Percentiles rank a stretch among this genome's conserved stretches.
Evolutionary conservation across 2,329 filamentous ascomycete species (phyloP).

Genomic region (Colletotrichum cereale): DNA sequence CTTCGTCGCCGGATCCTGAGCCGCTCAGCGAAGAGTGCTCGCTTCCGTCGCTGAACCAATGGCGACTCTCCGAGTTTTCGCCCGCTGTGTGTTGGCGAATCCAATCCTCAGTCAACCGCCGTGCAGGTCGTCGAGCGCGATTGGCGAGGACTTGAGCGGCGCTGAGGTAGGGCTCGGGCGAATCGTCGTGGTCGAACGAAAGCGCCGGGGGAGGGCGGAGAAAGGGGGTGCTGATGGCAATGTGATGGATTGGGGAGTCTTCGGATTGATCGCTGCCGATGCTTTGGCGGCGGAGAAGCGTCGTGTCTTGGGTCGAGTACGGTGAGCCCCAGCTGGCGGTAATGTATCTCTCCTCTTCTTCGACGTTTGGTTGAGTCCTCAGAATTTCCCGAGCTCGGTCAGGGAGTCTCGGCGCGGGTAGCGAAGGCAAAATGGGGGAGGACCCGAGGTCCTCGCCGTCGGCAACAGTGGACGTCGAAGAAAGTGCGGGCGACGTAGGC

Average conservation of each 20-base stretch:
- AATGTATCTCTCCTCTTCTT: slow-evolving; percentile 61
- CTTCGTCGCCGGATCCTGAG: slow-evolving; percentile 66
- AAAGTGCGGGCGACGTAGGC: slow-evolving; percentile 70
- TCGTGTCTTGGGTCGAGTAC: slow-evolving; percentile 76
- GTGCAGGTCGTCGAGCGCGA: slow-evolving; percentile 68
- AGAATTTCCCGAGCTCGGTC: slow-evolving; percentile 67
- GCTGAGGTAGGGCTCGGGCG: slow-evolving; percentile 56
- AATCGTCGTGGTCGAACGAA: slow-evolving; percentile 53
- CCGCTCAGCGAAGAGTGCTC: slow-evolving; percentile 81
- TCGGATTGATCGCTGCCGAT: slow-evolving; percentile 71
- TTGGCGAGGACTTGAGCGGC: slow-evolving; percentile 72
- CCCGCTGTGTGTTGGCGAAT: slow-evolving; percentile 86
- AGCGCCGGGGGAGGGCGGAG: slow-evolving; percentile 67
- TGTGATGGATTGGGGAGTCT: slow-evolving; percentile 70
- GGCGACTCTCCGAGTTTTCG: slow-evolving; percentile 62
- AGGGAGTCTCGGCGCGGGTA: slow-evolving; percentile 70
- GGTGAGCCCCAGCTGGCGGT: slow-evolving; percentile 94
- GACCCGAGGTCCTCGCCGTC: slow-evolving; percentile 65
- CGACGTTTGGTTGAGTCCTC: slow-evolving; percentile 62
- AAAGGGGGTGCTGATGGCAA: slow-evolving; percentile 73
- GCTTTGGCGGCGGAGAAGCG: slow-evolving; percentile 63
- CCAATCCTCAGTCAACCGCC: slow-evolving; percentile 85
- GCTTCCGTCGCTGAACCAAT: slow-evolving; percentile 57
- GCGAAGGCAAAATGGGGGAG: slow-evolving; percentile 69
- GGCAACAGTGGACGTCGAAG: slow-evolving; percentile 72